Base-by-base conservation (phyloP, 2,329 filamentous ascomycete genomes). In the Clarireedia hainanense region DNA sequence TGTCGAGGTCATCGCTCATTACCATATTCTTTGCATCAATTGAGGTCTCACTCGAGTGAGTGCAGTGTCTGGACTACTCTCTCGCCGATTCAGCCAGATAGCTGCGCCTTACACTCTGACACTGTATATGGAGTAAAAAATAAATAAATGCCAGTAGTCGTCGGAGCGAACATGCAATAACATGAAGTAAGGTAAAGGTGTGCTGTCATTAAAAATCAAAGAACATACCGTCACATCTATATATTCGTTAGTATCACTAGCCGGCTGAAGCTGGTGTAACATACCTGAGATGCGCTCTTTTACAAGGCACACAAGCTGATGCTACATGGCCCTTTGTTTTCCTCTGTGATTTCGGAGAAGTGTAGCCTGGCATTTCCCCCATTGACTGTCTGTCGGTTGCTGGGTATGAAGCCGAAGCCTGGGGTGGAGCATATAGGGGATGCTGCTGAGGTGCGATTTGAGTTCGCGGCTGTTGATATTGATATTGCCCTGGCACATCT, bases 241-340 rank as follows among this genome's bases (percentile, higher is more conserved):
- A 59, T 60, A 30, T 55, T 46, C 46, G 68, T 76, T 67, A 76
- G 70, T 58, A 49, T 55, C 27, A 47, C 23, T 37, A 53, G 36
- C 39, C 43, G 20, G 42, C 50, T 58, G 39, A 56, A 54, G 37
- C 23, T 53, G 37, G 50, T 43, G 45, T 26, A 30, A 60, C 61
- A 61, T 59, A 84, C 81, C 83, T 77, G 61, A 94, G 78, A 79
- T 94, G 89, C 39, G 89, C 89, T 70, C 83, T 84, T 69, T 92
- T 92, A 74, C 89, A 94, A 58, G 90, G 89, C 63, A 92, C 85
- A 69, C 89, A 94, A 26, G 89, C 89, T 37, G 88, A 91, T 50
- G 88, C 87, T 52, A 92, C 89, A 73, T 94, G 89, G 14, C 87
- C 86, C 68, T 90, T 90, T 5, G 85, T 84, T 69, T 86, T 86